These are phyloP conservation scores for Colletotrichum orbiculare DNA, from an alignment of 2,329 filamentous ascomycete genomes.

Conservation along the genomic window DNA sequence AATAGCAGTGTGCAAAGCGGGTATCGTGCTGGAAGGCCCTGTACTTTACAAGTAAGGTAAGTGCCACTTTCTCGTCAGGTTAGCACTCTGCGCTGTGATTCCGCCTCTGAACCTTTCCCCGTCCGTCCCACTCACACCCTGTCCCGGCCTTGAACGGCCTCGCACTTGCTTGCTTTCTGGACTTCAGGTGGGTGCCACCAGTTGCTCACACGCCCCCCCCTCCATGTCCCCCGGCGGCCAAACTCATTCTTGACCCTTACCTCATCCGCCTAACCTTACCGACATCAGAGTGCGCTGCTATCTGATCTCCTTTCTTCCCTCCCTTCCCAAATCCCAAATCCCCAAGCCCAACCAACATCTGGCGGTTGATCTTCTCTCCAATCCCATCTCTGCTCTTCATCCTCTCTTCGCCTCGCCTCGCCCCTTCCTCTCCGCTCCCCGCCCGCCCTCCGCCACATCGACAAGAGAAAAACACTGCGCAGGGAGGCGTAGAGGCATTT, in stretches of 20 bases:
- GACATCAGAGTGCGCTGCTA: conserved; percentile 3
- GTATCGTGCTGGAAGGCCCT: no score
- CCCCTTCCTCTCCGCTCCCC: conserved; percentile 2
- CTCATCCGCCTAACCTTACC: conserved; percentile 24
- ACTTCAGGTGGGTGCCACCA: no score
- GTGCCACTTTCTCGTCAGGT: no score
- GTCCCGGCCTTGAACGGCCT: not conserved
- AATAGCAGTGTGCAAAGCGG: no score
- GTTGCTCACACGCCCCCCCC: no score
- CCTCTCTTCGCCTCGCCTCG: not conserved
- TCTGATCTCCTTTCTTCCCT: conserved; percentile 23
- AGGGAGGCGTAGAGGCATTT: conserved; percentile 33
- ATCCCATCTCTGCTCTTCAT: conserved; percentile 25
- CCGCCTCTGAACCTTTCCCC: not conserved
- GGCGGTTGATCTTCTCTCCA: conserved; percentile 21
- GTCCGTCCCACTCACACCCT: not conserved
- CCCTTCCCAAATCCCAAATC: conserved; percentile 31
- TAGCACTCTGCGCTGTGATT: no score
- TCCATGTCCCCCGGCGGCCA: no score
- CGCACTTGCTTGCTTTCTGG: not conserved
- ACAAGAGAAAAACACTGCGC: conserved; percentile 19
- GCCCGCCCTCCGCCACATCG: conserved; percentile 13
- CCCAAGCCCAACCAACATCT: conserved; percentile 28
- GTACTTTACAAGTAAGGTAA: no score
- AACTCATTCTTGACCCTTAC: conserved; percentile 7